phyloP scores from a whole-genome alignment of 345 rosid species.

The Camelina laxa region DNA sequence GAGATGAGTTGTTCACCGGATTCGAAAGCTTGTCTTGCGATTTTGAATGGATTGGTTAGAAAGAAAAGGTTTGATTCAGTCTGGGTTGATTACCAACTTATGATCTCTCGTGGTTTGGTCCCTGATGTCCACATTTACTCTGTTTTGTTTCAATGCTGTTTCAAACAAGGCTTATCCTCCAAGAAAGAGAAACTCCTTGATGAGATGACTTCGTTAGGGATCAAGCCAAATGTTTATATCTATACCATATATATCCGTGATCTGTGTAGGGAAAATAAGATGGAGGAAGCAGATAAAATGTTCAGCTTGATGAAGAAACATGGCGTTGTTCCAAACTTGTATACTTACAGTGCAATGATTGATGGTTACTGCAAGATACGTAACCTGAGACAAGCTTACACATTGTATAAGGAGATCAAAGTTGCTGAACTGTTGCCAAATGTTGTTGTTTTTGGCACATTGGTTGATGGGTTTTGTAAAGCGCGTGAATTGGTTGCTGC shows the following conservation, averaged over 20 bases:
- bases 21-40: constrained; percentile 54
- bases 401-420: constrained; percentile 51
- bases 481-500: constrained; percentile 52
- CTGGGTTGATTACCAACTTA: constrained; percentile 54
- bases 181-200: constrained; percentile 53
- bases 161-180: constrained; percentile 53
- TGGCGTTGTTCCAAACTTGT: constrained; percentile 56
- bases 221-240: constrained; percentile 59
- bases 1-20: constrained; percentile 51
- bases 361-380: constrained; percentile 61
- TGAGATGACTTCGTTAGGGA: constrained; percentile 55
- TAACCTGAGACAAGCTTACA: constrained; percentile 49
- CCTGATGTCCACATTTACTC: constrained; percentile 66
- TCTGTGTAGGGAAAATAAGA: constrained; percentile 51
- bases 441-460: constrained; percentile 59
- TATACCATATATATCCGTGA: constrained; percentile 56
- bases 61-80: constrained; percentile 48
- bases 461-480: constrained; percentile 66
- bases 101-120: constrained; percentile 57
- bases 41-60: constrained; percentile 61
- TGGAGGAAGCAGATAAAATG: constrained; percentile 55
- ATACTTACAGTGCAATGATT: constrained; percentile 58
- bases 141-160: constrained; percentile 58
- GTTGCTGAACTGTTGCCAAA: constrained; percentile 54
- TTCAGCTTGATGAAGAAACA: constrained; percentile 51